Evolutionary conservation across 805 yeast species (phyloP).

Genomic region (Sugiyamaella lignohabitans): DNA sequence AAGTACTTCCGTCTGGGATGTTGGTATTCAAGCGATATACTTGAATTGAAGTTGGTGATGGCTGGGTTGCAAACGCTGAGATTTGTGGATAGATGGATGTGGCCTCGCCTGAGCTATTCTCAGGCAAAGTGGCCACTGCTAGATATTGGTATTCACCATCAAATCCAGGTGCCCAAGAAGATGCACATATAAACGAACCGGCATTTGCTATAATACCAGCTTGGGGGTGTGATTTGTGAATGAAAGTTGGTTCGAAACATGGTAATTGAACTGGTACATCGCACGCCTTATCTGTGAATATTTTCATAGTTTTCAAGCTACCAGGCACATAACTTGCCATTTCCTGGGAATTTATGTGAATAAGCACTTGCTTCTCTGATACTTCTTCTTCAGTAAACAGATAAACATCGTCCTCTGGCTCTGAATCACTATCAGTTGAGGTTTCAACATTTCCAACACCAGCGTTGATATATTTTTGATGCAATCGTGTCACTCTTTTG

Average conservation of each 20-base stretch:
- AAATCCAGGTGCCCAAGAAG: slow-evolving; percentile 42
- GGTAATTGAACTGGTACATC: not conserved
- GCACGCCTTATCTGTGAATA: not conserved
- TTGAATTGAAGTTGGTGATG: slow-evolving; percentile 14
- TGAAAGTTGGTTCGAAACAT: not conserved
- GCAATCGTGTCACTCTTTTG: not conserved
- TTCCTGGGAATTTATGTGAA: not conserved
- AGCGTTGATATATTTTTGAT: not conserved
- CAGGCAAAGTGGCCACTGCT: slow-evolving; percentile 45
- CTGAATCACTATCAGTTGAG: not conserved
- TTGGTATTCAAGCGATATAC: slow-evolving; percentile 23
- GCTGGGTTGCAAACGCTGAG: slow-evolving; percentile 1
- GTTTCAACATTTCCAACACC: not conserved
- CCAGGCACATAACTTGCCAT: not conserved
- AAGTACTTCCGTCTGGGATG: not conserved
- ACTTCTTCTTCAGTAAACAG: not conserved
- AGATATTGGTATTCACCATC: slow-evolving; percentile 35
- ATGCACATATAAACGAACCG: slow-evolving; percentile 48
- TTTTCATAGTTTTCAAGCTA: not conserved
- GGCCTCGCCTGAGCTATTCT: slow-evolving; percentile 20
- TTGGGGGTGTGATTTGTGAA: slow-evolving; percentile 19
- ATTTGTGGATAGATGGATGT: slow-evolving; percentile 1
- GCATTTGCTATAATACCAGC: slow-evolving; percentile 40
- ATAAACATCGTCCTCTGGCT: not conserved
- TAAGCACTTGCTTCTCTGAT: not conserved